These are phyloP conservation scores for Phytophthora europaea DNA, from an alignment of 352 stramenopile species.

Conservation along the genomic window DNA sequence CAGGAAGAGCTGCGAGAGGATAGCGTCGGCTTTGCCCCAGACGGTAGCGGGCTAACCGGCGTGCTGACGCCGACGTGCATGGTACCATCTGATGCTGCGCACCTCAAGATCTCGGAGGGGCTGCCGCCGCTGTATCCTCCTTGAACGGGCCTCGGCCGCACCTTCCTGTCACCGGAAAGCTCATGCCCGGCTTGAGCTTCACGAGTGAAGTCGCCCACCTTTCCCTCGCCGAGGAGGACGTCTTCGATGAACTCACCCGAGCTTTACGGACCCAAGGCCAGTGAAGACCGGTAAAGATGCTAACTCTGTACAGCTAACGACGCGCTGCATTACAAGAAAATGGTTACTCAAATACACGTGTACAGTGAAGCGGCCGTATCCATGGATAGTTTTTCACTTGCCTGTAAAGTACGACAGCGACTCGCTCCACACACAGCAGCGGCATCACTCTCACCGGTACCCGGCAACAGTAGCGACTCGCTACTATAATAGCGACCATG, in stretches of 20 bases:
- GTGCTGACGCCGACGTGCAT: background rate
- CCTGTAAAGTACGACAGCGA: background rate
- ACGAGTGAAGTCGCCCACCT: background rate
- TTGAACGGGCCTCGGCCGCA: background rate
- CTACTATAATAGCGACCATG: background rate
- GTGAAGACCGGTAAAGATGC: background rate
- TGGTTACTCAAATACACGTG: background rate
- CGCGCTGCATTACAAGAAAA: background rate
- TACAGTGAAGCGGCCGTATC: background rate
- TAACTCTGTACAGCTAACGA: background rate
- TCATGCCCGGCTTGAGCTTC: background rate
- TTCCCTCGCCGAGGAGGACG: background rate
- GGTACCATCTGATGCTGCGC: background rate
- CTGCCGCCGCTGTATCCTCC: background rate
- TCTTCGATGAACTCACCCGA: background rate
- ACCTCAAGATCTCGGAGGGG: background rate
- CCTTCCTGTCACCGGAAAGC: background rate
- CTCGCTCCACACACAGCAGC: background rate
- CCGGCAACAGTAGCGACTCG: too few species aligned
- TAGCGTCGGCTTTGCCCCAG: background rate
- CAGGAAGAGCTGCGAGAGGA: slow-evolving; percentile 5
- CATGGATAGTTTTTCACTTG: background rate
- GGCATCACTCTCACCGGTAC: too few species aligned
- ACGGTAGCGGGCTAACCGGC: background rate
- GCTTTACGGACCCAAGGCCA: background rate